A percentile compares a stretch with the other conserved stretches of the same genome.
Evolutionary conservation across 176 grass and related monocot genomes (phyloP).

Genomic region (Eragrostis nindensis): DNA sequence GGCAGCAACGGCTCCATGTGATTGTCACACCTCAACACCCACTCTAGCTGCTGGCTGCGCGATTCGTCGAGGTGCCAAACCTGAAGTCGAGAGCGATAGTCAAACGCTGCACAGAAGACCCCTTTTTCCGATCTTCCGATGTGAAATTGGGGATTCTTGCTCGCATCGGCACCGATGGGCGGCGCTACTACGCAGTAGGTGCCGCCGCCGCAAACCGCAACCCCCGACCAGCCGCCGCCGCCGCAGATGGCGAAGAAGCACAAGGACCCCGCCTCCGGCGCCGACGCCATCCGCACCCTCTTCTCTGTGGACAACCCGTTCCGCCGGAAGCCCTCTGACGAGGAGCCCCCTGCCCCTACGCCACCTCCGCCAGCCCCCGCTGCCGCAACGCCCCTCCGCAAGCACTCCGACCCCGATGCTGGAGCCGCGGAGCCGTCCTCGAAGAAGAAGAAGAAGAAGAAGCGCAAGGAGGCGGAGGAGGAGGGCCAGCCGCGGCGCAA

Average conservation of each 20-base stretch:
- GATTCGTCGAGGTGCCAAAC: no score
- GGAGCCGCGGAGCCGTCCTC: conserved; percentile 12
- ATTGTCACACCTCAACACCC: no score
- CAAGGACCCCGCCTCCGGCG: conserved; percentile 36
- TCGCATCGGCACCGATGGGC: no score
- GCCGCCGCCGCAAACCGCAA: conserved; percentile 36
- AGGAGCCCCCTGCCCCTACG: neutral
- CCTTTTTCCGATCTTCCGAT: no score
- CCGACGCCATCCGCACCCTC: conserved; percentile 52
- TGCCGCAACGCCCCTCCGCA: conserved; percentile 4
- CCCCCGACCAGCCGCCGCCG: no score
- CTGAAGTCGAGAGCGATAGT: no score
- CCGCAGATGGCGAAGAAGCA: conserved; percentile 57
- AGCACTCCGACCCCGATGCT: conserved; percentile 1
- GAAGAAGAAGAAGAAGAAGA: conserved; percentile 39
- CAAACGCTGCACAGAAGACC: no score
- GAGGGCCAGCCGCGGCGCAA: conserved; percentile 30
- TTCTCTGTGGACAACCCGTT: conserved; percentile 71
- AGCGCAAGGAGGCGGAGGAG: conserved; percentile 17
- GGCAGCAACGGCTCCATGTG: no score
- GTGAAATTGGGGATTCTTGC: no score
- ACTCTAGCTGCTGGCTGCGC: no score
- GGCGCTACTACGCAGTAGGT: no score
- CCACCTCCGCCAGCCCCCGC: neutral
- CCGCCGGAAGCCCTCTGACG: conserved; percentile 45